Conservation (phyloP, 352 stramenopile species). For the Phytophthora crassamura region DNA sequence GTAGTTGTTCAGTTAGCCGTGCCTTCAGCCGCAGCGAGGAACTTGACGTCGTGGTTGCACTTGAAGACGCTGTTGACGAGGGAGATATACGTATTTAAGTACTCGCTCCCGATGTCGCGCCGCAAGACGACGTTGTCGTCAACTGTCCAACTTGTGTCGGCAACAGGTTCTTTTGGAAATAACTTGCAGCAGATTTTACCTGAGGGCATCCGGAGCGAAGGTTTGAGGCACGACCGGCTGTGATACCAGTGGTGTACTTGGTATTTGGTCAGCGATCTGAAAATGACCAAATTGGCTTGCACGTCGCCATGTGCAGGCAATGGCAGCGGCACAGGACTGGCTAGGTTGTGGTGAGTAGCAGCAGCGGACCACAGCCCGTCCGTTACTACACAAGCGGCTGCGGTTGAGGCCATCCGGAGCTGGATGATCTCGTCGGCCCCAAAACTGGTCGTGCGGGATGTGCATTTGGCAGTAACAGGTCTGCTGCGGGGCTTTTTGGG, state of each 20-base stretch:
- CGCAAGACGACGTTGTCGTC: not conserved
- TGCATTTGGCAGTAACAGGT: not conserved
- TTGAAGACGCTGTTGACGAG: constrained; percentile 2
- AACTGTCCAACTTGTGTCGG: not conserved
- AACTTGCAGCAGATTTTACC: constrained; percentile 15
- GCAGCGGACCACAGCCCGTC: no score
- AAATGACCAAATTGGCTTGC: not conserved
- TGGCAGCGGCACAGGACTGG: no score
- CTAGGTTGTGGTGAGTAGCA: no score
- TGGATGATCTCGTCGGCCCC: no score
- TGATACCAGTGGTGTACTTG: constrained; percentile 15
- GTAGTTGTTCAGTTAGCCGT: no score
- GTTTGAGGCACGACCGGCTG: constrained; percentile 13
- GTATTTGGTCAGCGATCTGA: not conserved
- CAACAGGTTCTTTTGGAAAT: not conserved
- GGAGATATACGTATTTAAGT: constrained; percentile 4
- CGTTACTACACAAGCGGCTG: no score
- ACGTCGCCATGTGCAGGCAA: no score
- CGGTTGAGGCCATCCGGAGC: no score
- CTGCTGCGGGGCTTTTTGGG: not conserved
- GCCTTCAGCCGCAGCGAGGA: constrained; percentile 12
- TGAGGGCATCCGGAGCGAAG: not conserved
- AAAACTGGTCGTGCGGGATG: no score
- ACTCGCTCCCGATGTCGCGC: constrained; percentile 1
- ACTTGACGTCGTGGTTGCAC: constrained; percentile 16